These are phyloP conservation scores for Lactarius indigo DNA, from an alignment of 768 basidiomycete species.

Conservation along the genomic window DNA sequence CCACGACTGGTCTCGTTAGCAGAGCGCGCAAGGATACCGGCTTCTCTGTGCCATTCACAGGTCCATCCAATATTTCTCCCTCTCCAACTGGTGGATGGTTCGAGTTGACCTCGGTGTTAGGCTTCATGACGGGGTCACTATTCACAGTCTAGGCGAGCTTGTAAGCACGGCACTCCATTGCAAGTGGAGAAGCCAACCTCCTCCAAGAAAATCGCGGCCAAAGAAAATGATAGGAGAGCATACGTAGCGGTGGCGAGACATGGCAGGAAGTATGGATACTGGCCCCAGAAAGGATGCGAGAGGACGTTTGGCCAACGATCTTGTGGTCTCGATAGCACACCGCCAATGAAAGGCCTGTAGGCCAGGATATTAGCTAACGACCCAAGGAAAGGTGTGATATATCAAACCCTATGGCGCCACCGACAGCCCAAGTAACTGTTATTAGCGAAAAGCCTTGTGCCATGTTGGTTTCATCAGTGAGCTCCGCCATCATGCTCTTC, in stretches of 20 bases:
- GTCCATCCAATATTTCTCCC: neutral
- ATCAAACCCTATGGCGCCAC: neutral
- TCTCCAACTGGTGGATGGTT: neutral
- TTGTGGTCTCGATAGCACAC: conserved; percentile 27
- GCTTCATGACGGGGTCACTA: neutral
- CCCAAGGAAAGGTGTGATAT: neutral
- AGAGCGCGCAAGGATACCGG: conserved; percentile 36
- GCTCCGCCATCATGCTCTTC: neutral
- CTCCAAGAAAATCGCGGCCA: conserved; percentile 8
- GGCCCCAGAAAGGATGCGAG: conserved; percentile 25
- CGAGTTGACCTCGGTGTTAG: neutral
- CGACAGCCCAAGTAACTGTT: neutral
- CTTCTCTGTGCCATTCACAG: neutral
- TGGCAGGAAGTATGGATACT: conserved; percentile 30
- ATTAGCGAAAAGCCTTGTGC: neutral
- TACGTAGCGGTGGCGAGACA: conserved; percentile 12
- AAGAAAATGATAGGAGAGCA: neutral
- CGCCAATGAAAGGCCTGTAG: conserved; percentile 26
- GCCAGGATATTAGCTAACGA: conserved; percentile 8
- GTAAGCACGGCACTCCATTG: neutral
- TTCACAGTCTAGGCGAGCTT: conserved; percentile 1
- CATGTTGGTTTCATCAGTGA: neutral
- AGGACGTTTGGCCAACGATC: conserved; percentile 26
- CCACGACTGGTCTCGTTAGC: conserved; percentile 35
- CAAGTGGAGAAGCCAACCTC: neutral